Evolutionary conservation across 1,139 yeast genomes (phyloP), one percentile per base, ranked within the genome.

Genomic region (Entelexis sorbosivorans): DNA sequence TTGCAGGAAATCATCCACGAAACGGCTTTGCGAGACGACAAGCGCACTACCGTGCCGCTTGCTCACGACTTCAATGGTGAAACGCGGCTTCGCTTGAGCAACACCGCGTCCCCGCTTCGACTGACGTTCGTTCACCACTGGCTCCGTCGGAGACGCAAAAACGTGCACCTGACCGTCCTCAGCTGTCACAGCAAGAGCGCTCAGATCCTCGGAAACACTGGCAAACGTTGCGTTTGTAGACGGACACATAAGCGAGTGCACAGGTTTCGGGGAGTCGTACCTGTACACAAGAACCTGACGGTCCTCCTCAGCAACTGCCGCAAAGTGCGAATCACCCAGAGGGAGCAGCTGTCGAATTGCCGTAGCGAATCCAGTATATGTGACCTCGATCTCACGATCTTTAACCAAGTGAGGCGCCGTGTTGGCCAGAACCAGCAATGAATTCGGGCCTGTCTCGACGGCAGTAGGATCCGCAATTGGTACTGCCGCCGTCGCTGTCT

Each of bases 311-410:
- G 60, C 58, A 19, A 56, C 28, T 3, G 60, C 61, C 2, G 56
- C 59, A 32, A 59, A 60, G 9, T 44, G 36, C 10, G 46, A 29
- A 13, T 38, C 44, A 14, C 48, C 56, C 6, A 60, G 36, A 6
- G 50, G 49, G 16, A 75, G 63, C 7, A 75, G 66, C 32, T 78
- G 64, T 56, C 70, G 73, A 38, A 84, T 73, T 3, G 85, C 80
- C 34, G 84, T 76, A 33, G 84, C 76, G 63, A 85, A 93, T 19
- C 87, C 91, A 0, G 93, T 88, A 62, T 76, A 79, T 1, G 80
- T 73, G 58, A 69, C 69, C 9, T 50, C 54, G 10, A 55, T 19
- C 16, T 49, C 38, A 75, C 66, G 63, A 0, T 63, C 58, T 20
- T 64, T 56, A 3, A 68, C 58, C 17, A 71, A 61, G 59, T 78